Conservation (phyloP, 1,284 basidiomycete genomes). For the Marasmius oreades region DNA sequence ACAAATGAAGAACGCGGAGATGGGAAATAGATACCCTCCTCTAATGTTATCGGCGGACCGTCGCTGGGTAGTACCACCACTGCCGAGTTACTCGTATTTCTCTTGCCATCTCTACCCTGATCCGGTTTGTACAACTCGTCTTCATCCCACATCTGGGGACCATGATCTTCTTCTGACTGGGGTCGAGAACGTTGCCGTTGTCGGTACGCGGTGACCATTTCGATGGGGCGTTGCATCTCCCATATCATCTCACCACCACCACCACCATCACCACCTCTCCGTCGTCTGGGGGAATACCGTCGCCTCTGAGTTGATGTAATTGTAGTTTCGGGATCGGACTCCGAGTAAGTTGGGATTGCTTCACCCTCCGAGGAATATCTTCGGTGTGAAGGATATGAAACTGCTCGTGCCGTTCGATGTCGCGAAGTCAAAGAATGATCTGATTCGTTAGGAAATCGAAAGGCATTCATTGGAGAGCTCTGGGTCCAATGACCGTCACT, state of each 20-base stretch:
- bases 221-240: slow-evolving; percentile 9
- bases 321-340: slow-evolving; percentile 29
- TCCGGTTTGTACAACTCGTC: neutral
- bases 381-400: slow-evolving; percentile 16
- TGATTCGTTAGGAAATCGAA: slow-evolving; percentile 9
- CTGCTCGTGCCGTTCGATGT: neutral
- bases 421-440: slow-evolving; percentile 7
- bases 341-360: slow-evolving; percentile 26
- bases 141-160: neutral
- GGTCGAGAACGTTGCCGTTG: neutral
- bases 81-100: slow-evolving; percentile 1
- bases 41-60: slow-evolving; percentile 1
- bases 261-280: neutral
- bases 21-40: neutral
- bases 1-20: slow-evolving; percentile 14
- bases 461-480: slow-evolving; percentile 10
- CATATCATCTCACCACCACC: slow-evolving; percentile 2
- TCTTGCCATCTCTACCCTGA: neutral
- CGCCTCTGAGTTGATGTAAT: slow-evolving; percentile 12
- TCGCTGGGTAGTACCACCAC: slow-evolving; percentile 8
- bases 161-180: neutral
- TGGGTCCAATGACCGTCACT: slow-evolving; percentile 1
- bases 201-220: slow-evolving; percentile 1
- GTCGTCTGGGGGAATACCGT: slow-evolving; percentile 4
- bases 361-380: slow-evolving; percentile 21